Base-by-base conservation (phyloP, 257 asterid genomes). In the Ilex aquifolium region DNA sequence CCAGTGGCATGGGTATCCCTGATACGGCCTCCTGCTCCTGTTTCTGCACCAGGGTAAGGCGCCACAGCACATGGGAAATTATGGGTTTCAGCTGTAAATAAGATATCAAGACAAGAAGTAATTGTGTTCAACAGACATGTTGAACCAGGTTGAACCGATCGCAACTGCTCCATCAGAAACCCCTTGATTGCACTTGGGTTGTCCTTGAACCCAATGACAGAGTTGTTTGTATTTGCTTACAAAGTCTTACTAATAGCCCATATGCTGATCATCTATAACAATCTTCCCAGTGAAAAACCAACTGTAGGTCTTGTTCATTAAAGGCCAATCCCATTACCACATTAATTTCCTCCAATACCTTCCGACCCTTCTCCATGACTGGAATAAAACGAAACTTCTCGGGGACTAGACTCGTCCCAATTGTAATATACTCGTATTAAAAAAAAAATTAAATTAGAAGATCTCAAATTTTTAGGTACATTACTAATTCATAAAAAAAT, bases 41-140 rank as follows among this genome's bases (percentile, higher is more conserved):
- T 92, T 77, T 92, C 99, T 1, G 97, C 99, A 57, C 99, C 97
- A 31, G 99, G 99, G 72, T 89, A 92, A 17, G 96, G 99, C 29
- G 99, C 97, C 67, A 92, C 97, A 12, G 94, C 99, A 81, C 97
- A 92, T 40, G 96, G 97, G 69, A 92, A 92, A 71, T 92, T 92
- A 72, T 89, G 99, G 49, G 99, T 89, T 77, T 89, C 99, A 11
- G 97, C 99, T 30, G 97, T 89, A 74, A 89, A 89, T 63, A 92
- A 68, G 72, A 89, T 78, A 80, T 89, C 94, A 44, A 92, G 85
- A 39, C 79, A 86, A 62, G 75, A 69, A 51, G 71, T 62, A 64
- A 73, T 75, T 71, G 65, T 63, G 50, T 83, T 86, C 73, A 92
- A 60, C 0, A 84, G 89, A 70, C 91, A 85, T 17, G 88, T 65